phyloP scores from a whole-genome alignment of 805 yeast genomes.

The Yamadazyma kitorensis region DNA sequence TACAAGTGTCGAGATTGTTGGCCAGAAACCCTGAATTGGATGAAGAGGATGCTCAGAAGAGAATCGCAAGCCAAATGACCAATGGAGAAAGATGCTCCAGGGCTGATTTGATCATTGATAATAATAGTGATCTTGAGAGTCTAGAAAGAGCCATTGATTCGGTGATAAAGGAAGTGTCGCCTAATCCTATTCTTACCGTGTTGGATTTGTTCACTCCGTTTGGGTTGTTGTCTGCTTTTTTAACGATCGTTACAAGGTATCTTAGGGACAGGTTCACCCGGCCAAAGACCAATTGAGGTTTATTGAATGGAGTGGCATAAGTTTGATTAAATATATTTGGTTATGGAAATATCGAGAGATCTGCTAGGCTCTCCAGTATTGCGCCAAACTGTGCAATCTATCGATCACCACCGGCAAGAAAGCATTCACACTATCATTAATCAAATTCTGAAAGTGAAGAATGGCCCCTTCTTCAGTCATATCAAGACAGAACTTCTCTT shows the following conservation, averaged over 20 bases:
- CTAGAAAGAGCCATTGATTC: slow-evolving; percentile 21
- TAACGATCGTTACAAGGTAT: slow-evolving; percentile 18
- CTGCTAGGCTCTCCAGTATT: slow-evolving; percentile 91
- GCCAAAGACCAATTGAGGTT: neutral
- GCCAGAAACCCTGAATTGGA: slow-evolving; percentile 66
- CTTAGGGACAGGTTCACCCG: slow-evolving; percentile 20
- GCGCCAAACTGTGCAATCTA: slow-evolving; percentile 91
- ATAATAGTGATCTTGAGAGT: slow-evolving; percentile 36
- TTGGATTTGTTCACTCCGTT: slow-evolving; percentile 27
- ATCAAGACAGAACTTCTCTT: slow-evolving; percentile 90
- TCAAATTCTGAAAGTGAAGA: slow-evolving; percentile 87
- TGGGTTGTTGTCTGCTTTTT: slow-evolving; percentile 21
- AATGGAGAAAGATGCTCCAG: slow-evolving; percentile 51
- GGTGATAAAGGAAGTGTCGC: slow-evolving; percentile 24
- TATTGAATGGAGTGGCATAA: neutral
- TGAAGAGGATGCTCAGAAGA: slow-evolving; percentile 61
- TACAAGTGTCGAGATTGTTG: slow-evolving; percentile 63
- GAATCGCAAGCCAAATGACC: slow-evolving; percentile 78
- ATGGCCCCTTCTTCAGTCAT: slow-evolving; percentile 96
- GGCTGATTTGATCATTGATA: slow-evolving; percentile 70
- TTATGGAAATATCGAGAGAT: neutral
- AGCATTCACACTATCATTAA: slow-evolving; percentile 92
- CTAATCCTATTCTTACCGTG: slow-evolving; percentile 18
- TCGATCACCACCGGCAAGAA: slow-evolving; percentile 93
- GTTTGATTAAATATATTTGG: neutral